Evolutionary conservation across 805 yeast species (phyloP).

Genomic region (Candida jianshihensis): DNA sequence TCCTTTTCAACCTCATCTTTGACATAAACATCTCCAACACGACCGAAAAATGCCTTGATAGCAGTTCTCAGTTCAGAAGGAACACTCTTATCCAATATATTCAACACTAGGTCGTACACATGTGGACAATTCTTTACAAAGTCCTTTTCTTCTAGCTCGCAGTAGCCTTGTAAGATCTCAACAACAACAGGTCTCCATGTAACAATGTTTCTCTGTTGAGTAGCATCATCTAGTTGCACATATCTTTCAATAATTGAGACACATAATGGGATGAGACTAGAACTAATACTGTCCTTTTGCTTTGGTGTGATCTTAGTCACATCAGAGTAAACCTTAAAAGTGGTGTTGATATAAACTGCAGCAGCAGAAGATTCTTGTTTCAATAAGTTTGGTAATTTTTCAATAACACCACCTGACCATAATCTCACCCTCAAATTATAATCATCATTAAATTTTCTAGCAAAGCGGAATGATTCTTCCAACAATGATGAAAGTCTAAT

Average conservation of each 20-base stretch:
- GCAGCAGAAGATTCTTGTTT: slow-evolving; percentile 90
- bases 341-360: slow-evolving; percentile 74
- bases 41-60: slow-evolving; percentile 48
- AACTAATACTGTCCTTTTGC: slow-evolving; percentile 44
- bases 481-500: slow-evolving; percentile 53
- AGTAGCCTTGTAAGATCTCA: slow-evolving; percentile 77
- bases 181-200: slow-evolving; percentile 92
- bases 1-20: slow-evolving; percentile 10
- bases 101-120: slow-evolving; percentile 53
- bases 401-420: slow-evolving; percentile 89
- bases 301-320: slow-evolving; percentile 40
- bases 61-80: slow-evolving; percentile 57
- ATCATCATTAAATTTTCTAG: slow-evolving; percentile 82
- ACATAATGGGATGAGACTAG: slow-evolving; percentile 59
- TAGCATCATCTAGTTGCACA: slow-evolving; percentile 59
- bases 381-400: slow-evolving; percentile 82
- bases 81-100: slow-evolving; percentile 53
- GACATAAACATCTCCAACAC: slow-evolving; percentile 46
- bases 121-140: slow-evolving; percentile 51
- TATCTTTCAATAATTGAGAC: slow-evolving; percentile 64
- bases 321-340: slow-evolving; percentile 75
- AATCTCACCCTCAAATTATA: slow-evolving; percentile 80
- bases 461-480: slow-evolving; percentile 69
- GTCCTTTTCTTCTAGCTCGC: slow-evolving; percentile 68
- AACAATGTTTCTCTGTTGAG: slow-evolving; percentile 71